Evolutionary conservation across 225 moss, liverwort and hornwort genomes (phyloP).

Genomic region (Marchantia polymorpha): DNA sequence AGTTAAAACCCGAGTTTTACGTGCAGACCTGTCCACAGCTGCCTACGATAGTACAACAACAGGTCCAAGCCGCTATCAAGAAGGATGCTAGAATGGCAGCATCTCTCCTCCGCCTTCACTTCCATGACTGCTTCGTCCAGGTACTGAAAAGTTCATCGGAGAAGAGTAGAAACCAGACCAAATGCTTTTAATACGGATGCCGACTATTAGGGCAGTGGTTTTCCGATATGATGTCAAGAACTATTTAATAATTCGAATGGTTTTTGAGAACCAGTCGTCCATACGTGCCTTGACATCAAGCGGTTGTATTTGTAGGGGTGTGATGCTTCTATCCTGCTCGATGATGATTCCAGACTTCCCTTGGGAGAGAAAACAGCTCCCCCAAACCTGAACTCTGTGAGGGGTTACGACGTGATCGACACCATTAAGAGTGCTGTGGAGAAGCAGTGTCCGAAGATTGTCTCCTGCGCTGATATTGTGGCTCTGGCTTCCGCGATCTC

Average conservation of each 20-base stretch:
- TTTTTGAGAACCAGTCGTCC: too few relatives aligned
- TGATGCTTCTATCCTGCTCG: constrained; percentile 11
- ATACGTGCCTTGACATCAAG: neutral
- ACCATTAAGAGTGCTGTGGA: constrained; percentile 17
- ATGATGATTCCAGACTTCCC: constrained; percentile 6
- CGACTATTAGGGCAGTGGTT: too few relatives aligned
- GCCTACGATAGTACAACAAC: neutral
- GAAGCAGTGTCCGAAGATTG: constrained; percentile 4
- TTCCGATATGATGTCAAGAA: too few relatives aligned
- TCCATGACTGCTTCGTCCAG: constrained; percentile 10
- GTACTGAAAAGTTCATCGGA: neutral
- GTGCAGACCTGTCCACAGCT: neutral
- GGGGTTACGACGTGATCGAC: constrained; percentile 18
- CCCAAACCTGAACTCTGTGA: constrained; percentile 5
- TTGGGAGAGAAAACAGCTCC: constrained; percentile 12
- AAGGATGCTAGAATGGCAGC: constrained; percentile 13
- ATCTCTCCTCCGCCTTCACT: neutral
- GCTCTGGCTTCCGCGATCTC: constrained; percentile 2
- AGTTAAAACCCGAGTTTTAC: constrained; percentile 9
- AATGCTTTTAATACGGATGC: too few relatives aligned
- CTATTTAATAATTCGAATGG: too few relatives aligned
- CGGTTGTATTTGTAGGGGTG: constrained; percentile 12
- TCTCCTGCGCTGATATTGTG: constrained; percentile 20
- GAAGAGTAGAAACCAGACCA: too few relatives aligned
- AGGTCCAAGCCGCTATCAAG: constrained; percentile 7